Evolutionary conservation across 2,329 filamentous ascomycete species (phyloP).

Genomic region (Diplodia intermedia): DNA sequence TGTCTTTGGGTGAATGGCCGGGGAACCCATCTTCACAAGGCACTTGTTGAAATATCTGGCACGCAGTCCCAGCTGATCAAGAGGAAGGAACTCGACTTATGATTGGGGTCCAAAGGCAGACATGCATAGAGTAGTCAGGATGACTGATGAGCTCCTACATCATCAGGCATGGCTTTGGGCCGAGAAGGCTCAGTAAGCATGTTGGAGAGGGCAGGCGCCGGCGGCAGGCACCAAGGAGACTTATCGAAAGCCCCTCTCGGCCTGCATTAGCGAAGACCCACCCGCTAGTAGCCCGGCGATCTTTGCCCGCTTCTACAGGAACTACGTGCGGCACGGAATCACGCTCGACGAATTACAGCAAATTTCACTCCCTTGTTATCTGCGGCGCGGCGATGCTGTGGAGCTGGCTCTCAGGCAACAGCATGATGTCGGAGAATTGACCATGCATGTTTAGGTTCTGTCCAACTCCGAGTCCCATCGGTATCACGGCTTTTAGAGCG

Average conservation of each 20-base stretch:
- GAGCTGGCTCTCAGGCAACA: background rate
- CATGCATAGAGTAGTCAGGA: background rate
- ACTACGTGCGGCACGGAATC: background rate
- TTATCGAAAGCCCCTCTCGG: background rate
- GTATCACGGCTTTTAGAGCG: background rate
- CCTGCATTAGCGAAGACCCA: conserved; percentile 4
- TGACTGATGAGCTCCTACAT: background rate
- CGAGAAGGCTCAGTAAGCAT: background rate
- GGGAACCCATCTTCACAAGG: background rate
- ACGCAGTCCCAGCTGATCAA: background rate
- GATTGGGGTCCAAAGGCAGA: background rate
- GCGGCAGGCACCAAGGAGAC: background rate
- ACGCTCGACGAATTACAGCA: background rate
- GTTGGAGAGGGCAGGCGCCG: background rate
- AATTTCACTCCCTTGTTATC: background rate
- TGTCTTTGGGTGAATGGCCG: too few relatives aligned
- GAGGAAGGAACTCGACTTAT: background rate
- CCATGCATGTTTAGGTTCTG: background rate
- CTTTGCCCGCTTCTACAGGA: background rate
- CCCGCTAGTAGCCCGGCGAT: background rate
- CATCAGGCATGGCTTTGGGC: background rate
- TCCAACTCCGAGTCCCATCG: background rate
- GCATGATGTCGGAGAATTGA: background rate
- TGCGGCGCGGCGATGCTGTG: background rate
- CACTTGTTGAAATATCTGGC: background rate